Base-by-base conservation (phyloP, 1,284 basidiomycete genomes). In the Leccinum pachyderme region DNA sequence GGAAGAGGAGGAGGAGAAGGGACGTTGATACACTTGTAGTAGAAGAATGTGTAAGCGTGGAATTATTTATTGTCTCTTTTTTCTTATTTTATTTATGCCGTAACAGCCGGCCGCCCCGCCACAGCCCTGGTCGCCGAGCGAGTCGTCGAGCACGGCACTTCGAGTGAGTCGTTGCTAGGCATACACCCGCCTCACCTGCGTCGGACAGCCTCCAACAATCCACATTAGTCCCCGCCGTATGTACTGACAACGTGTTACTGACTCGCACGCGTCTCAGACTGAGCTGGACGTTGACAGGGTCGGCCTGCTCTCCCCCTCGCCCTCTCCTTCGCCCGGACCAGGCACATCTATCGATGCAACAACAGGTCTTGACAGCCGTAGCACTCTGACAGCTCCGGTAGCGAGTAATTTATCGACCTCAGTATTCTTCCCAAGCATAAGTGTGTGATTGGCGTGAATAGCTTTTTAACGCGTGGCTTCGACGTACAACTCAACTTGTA, bases 21-120 rank as follows among this genome's bases (percentile, higher is more conserved):
- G 64, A 66, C 55, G 66, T 54, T 56, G 70, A 59, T 72, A 59
- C 55, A 32, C 54, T 60, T 55, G 60, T 43, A 65, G 62, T 64
- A 64, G 61, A 53, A 66, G 63, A 51, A 43, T 52, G 37, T 55
- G 39, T 41, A 41, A 41, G 39, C 39, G 28, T 41, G 22, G 39
- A 41, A 59, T 66, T 70, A 69, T 70, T 70, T 70, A 66, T 61
- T 58, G 28, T 62, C 39, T 45, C 51, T 46, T 53, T 53, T 18
- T 32, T 55, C n/a, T 56, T n/a, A 27, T 45, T 46, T 59, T 55
- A 43, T 51, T 41, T 6, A 39, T 63, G 59, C 58, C 68, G 59
- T 69, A 62, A 65, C 49, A 29, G 32, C 44, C 63, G 63, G 66
- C 59, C 64, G 64, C 56, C 39, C 61, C 56, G 55, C 51, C 61